Base-by-base conservation (phyloP, 1,284 basidiomycete genomes). In the Cutaneotrichosporon curvatum region DNA sequence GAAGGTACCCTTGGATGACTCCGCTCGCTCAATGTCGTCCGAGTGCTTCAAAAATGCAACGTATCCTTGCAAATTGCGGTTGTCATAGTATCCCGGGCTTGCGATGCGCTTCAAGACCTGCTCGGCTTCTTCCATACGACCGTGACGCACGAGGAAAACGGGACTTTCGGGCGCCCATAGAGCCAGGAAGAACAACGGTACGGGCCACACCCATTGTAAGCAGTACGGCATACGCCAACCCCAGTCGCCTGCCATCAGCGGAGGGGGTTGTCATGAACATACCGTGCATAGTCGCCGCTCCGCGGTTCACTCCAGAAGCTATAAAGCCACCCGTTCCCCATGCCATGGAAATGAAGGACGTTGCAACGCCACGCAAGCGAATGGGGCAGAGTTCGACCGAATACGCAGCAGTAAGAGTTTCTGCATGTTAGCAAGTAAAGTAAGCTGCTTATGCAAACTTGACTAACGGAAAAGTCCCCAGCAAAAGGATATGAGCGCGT, bases 321-420 rank as follows among this genome's bases (percentile, higher is more conserved):
- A 76, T 53, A 39, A 70, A 57, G 15, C 60, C 57, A 31, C 69
- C 69, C 21, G 60, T 55, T 25, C 67, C 75, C 74, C 73, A 75
- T 59, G 72, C 73, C 25, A 73, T 60, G 55, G 71, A 71, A 59
- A 75, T 70, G 60, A 71, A 75, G 35, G 68, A 67, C 25, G 74
- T 72, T 15, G 74, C 60, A 57, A 69, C 63, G n/a, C 65, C 70
- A 19, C 75, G 74, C 6, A 76, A 67, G 15, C 62, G 61, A 32
- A 74, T 72, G 4, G 75, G 75, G 41, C 70, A 72, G 32, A 76
- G 65, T 41, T 76, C 75, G 20, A 71, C 70, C 18, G 74, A 73
- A 54, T 74, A 76, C 0, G 73, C 66, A 23, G 68, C 68, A 6
- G 73, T 72, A 3, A 75, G 59, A 2, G 73, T 72, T 55, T 74